A percentile compares a stretch with the other conserved stretches of the same genome.
Evolutionary conservation across 2,329 filamentous ascomycete species (phyloP).

Genomic region (Colletotrichum salicis): DNA sequence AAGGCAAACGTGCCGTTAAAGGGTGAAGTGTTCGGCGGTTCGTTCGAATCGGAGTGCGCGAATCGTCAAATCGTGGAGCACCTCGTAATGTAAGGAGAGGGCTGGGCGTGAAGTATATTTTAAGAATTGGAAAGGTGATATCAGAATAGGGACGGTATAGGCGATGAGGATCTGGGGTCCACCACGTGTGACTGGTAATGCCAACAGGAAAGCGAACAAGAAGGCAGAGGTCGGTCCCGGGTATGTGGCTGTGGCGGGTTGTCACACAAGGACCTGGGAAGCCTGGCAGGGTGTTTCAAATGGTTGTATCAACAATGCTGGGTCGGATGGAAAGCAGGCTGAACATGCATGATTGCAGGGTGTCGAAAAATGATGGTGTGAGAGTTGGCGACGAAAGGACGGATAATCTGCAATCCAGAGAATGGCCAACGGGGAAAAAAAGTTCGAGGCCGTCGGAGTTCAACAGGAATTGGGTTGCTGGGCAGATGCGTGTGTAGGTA

Average conservation of each 20-base stretch:
- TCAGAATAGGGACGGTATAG: conserved; percentile 28
- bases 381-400: conserved; percentile 10
- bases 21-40: neutral
- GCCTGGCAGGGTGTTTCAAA: conserved; percentile 40
- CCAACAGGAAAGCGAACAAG: conserved; percentile 16
- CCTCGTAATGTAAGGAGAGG: conserved; percentile 10
- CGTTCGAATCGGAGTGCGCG: conserved; percentile 19
- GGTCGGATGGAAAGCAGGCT: conserved; percentile 34
- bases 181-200: conserved; percentile 28
- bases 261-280: conserved; percentile 35
- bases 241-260: conserved; percentile 31
- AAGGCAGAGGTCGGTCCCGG: conserved; percentile 25
- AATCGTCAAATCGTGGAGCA: conserved; percentile 19
- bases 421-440: neutral
- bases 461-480: conserved; percentile 16
- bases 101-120: conserved; percentile 31
- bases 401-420: conserved; percentile 16
- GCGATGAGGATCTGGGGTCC: conserved; percentile 30
- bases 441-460: conserved; percentile 14
- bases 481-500: neutral
- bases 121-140: conserved; percentile 16
- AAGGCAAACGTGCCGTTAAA: neutral
- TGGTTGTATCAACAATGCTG: conserved; percentile 42
- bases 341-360: conserved; percentile 38
- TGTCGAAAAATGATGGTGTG: conserved; percentile 19